Percentiles rank a stretch among this genome's conserved stretches.
These are phyloP conservation scores for Penicillium waksmanii DNA, from an alignment of 495 filamentous ascomycete species.

Conservation along the genomic window DNA sequence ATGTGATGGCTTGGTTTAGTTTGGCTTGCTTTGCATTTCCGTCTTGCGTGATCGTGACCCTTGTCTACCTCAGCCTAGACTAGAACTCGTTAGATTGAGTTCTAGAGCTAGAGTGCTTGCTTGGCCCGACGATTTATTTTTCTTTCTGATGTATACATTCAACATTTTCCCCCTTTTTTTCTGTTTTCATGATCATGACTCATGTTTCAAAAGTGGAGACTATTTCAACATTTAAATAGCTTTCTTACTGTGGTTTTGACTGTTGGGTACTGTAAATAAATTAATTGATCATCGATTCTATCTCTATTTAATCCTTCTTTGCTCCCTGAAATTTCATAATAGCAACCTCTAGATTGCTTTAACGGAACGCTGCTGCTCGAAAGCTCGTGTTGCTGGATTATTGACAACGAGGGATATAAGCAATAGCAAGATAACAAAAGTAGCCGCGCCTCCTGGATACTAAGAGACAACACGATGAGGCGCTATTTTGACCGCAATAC, in stretches of 20 bases:
- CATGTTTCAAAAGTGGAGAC: slow-evolving; percentile 13
- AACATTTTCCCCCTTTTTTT: slow-evolving; percentile 27
- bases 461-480: no score
- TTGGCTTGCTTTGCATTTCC: not conserved
- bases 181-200: slow-evolving; percentile 24
- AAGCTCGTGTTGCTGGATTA: no score
- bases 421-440: no score
- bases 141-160: slow-evolving; percentile 36
- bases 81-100: not conserved
- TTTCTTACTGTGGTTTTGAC: slow-evolving; percentile 5
- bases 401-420: no score
- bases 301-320: not conserved
- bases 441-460: no score
- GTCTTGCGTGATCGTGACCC: no score
- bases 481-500: no score
- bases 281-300: slow-evolving; percentile 5
- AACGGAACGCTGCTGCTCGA: no score
- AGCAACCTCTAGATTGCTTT: no score
- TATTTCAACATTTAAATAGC: slow-evolving; percentile 26
- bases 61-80: not conserved
- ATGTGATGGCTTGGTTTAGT: slow-evolving; percentile 20
- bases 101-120: slow-evolving; percentile 10
- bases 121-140: slow-evolving; percentile 4
- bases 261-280: not conserved
- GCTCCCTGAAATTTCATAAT: no score